Percentiles rank a stretch among this genome's conserved stretches.
phyloP scores from a whole-genome alignment of 1,284 basidiomycete genomes.

The Xanthoconium separans region DNA sequence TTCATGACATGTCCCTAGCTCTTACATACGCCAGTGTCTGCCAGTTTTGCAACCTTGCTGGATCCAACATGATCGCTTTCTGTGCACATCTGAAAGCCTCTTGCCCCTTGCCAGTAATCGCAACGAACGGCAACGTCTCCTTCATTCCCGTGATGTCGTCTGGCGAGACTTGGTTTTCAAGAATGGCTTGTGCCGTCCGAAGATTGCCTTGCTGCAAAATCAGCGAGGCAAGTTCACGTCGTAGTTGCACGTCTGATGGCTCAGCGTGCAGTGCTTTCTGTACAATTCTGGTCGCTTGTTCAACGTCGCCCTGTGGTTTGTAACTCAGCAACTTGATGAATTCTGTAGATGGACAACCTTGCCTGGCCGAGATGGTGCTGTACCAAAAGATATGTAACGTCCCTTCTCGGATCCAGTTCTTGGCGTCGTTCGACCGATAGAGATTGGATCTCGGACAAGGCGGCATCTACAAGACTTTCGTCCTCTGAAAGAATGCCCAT shows the following conservation, averaged over 20 bases:
- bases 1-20: conserved; percentile 28
- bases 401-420: conserved; percentile 61
- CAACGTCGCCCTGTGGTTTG: conserved; percentile 44
- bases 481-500: conserved; percentile 85
- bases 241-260: conserved; percentile 48
- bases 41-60: conserved; percentile 62
- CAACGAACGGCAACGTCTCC: conserved; percentile 44
- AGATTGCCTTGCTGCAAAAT: conserved; percentile 48
- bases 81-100: conserved; percentile 51
- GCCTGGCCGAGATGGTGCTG: conserved; percentile 71
- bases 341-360: conserved; percentile 13
- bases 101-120: conserved; percentile 36
- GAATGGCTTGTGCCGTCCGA: conserved; percentile 40
- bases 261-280: conserved; percentile 59
- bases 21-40: conserved; percentile 55
- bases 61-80: conserved; percentile 66
- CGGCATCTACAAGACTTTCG: conserved; percentile 81
- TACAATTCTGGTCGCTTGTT: conserved; percentile 49
- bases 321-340: not conserved
- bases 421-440: conserved; percentile 63
- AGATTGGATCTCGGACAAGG: conserved; percentile 76
- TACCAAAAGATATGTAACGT: conserved; percentile 66
- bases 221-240: conserved; percentile 54
- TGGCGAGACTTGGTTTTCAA: conserved; percentile 32
- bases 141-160: conserved; percentile 33